Conservation (phyloP, 805 yeast species). For the Kazachstania psychrophila region DNA sequence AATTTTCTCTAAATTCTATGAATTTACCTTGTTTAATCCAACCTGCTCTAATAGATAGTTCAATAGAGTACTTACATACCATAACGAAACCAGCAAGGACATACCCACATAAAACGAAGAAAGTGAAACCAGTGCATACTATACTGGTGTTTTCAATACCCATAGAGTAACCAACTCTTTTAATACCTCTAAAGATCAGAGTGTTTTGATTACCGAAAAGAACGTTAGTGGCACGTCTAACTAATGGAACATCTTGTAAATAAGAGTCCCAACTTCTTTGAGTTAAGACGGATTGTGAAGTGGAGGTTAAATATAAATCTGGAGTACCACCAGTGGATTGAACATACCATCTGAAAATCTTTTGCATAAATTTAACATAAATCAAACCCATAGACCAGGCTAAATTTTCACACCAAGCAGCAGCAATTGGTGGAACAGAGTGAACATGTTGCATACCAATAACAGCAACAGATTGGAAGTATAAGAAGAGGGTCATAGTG, state of each 20-base stretch:
- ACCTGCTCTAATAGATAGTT: slow-evolving; percentile 38
- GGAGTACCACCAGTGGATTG: slow-evolving; percentile 90
- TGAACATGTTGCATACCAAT: slow-evolving; percentile 81
- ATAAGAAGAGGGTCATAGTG: slow-evolving; percentile 72
- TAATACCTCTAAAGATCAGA: slow-evolving; percentile 74
- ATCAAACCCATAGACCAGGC: slow-evolving; percentile 96
- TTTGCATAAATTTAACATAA: slow-evolving; percentile 71
- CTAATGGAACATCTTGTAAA: slow-evolving; percentile 15
- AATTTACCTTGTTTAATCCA: slow-evolving; percentile 43
- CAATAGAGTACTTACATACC: slow-evolving; percentile 42
- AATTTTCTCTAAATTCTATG: slow-evolving; percentile 42
- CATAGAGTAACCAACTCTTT: slow-evolving; percentile 69
- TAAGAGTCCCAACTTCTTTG: slow-evolving; percentile 42
- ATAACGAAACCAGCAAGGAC: slow-evolving; percentile 57
- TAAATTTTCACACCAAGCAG: slow-evolving; percentile 85
- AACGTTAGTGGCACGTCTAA: slow-evolving; percentile 34
- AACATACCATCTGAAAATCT: slow-evolving; percentile 74
- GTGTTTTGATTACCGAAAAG: slow-evolving; percentile 48
- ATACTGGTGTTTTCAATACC: slow-evolving; percentile 74
- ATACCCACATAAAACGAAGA: slow-evolving; percentile 71
- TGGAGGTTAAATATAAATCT: slow-evolving; percentile 51
- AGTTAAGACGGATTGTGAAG: slow-evolving; percentile 60
- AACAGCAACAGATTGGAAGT: slow-evolving; percentile 83
- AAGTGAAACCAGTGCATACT: slow-evolving; percentile 80
- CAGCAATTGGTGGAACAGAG: slow-evolving; percentile 85